A percentile compares a stretch with the other conserved stretches of the same genome.
phyloP scores from a whole-genome alignment of 148 eudicot genomes.

The Rhododendron molle region DNA sequence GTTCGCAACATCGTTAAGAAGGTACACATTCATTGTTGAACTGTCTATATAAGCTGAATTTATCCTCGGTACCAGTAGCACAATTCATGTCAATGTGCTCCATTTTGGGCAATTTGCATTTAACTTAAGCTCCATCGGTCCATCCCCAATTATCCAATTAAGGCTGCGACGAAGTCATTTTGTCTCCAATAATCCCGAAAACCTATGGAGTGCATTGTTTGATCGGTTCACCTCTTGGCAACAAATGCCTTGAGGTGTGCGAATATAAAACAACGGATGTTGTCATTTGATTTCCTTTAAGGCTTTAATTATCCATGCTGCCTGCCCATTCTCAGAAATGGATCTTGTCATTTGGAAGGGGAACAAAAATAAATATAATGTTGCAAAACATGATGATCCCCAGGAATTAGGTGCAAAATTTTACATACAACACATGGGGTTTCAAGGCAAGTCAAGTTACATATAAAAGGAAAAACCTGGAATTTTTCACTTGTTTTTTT shows the following conservation, averaged over 20 bases:
- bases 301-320: not conserved
- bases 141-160: not conserved
- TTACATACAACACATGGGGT: not conserved
- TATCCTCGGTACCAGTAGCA: not conserved
- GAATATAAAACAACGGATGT: not conserved
- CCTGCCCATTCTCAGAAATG: not conserved
- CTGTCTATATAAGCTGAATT: not conserved
- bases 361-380: not conserved
- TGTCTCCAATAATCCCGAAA: not conserved
- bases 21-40: slow-evolving; percentile 3
- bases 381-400: not conserved
- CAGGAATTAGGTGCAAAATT: not conserved
- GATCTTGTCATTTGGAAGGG: not conserved
- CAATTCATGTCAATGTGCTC: not conserved
- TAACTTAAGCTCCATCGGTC: not conserved
- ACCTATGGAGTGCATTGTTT: not conserved
- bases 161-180: not conserved
- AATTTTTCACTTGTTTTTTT: not conserved
- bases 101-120: not conserved
- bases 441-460: not conserved
- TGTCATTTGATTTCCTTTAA: not conserved
- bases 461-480: not conserved
- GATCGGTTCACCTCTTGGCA: not conserved
- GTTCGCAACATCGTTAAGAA: slow-evolving; percentile 19
- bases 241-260: not conserved